These are phyloP conservation scores for Abelmoschus esculentus DNA, from an alignment of 345 rosid species.

Conservation along the genomic window DNA sequence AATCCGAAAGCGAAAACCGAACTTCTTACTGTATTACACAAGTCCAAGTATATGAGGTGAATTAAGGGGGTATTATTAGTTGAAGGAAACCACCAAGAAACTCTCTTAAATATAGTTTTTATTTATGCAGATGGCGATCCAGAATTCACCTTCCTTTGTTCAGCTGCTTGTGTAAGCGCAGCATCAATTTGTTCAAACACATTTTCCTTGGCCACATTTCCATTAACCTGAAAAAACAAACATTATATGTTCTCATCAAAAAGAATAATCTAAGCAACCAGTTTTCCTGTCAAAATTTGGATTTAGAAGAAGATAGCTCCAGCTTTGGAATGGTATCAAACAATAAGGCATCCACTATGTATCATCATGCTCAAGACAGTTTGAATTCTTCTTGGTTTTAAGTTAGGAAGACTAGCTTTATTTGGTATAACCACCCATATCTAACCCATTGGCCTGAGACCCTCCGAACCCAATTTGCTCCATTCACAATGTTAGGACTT, in stretches of 20 bases:
- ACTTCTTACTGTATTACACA: neutral
- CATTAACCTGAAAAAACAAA: conserved; percentile 6
- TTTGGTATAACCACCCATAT: no score
- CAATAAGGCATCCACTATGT: neutral
- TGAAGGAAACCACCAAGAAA: neutral
- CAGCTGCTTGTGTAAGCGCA: conserved; percentile 4
- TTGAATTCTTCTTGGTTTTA: neutral
- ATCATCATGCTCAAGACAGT: neutral
- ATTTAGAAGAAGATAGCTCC: neutral
- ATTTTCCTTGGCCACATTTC: conserved; percentile 4
- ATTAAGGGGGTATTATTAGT: neutral
- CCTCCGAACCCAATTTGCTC: no score
- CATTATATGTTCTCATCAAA: neutral
- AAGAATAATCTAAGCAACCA: neutral
- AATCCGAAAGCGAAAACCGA: neutral
- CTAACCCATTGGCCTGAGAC: no score
- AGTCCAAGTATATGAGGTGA: neutral
- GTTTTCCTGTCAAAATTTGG: neutral
- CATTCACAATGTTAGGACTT: no score
- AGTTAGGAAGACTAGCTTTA: neutral
- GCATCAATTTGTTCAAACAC: conserved; percentile 10
- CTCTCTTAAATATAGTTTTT: neutral
- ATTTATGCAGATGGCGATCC: conserved; percentile 4
- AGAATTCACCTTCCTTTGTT: conserved; percentile 4
- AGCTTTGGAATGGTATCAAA: neutral